A percentile compares a stretch with the other conserved stretches of the same genome.
These are phyloP conservation scores for Priceomyces fermenticarens DNA, from an alignment of 805 yeast genomes.

Conservation along the genomic window DNA sequence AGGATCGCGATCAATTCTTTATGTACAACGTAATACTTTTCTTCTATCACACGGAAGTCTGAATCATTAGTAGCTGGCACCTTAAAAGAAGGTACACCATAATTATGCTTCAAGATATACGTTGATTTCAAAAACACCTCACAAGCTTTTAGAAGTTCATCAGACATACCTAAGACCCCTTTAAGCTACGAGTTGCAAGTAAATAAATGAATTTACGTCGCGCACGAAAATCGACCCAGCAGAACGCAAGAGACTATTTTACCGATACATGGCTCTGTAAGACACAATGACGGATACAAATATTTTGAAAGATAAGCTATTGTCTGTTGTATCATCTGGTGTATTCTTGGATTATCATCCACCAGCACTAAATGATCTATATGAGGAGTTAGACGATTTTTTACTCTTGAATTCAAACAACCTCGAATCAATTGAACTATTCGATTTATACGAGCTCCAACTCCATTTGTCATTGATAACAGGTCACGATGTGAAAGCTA, in stretches of 20 bases:
- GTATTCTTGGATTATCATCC: conserved; percentile 51
- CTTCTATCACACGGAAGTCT: conserved; percentile 18
- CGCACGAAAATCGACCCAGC: too few species aligned
- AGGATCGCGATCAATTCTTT: conserved; percentile 20
- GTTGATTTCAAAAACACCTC: conserved; percentile 19
- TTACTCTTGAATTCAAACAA: conserved; percentile 27
- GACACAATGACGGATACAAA: conserved; percentile 7
- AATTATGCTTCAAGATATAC: conserved; percentile 25
- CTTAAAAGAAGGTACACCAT: conserved; percentile 27
- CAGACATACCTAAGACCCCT: conserved; percentile 10
- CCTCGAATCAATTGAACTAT: conserved; percentile 46
- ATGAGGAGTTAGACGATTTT: conserved; percentile 38
- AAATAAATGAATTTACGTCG: too few species aligned
- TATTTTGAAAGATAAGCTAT: conserved; percentile 41
- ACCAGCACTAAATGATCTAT: conserved; percentile 33
- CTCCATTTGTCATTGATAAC: conserved; percentile 61
- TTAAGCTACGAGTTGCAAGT: background rate
- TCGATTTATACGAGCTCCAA: conserved; percentile 64
- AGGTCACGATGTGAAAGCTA: conserved; percentile 71
- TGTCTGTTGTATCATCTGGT: conserved; percentile 49
- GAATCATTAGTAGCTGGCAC: background rate
- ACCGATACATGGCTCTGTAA: background rate
- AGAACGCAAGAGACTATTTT: too few species aligned
- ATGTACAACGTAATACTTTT: conserved; percentile 23
- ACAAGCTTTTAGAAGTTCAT: conserved; percentile 19